phyloP scores from a whole-genome alignment of 441 rosid species.

The Aleurites moluccanus region DNA sequence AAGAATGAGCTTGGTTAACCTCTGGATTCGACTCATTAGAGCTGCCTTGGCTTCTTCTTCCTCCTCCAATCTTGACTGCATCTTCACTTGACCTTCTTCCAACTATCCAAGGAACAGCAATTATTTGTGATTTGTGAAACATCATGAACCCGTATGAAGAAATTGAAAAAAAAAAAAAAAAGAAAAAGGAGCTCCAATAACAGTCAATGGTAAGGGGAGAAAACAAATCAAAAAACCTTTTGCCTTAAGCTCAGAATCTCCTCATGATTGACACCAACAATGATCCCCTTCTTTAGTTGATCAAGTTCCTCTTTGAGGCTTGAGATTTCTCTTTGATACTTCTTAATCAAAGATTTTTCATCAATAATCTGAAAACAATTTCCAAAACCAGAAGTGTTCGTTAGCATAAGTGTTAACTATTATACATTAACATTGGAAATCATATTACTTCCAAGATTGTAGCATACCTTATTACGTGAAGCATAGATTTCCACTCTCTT shows the following conservation, averaged over 20 bases:
- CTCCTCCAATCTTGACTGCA: slow-evolving; percentile 99
- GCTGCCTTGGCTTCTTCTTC: slow-evolving; percentile 99
- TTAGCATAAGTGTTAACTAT: slow-evolving; percentile 14
- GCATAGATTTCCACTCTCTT: slow-evolving; percentile 97
- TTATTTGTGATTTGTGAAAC: slow-evolving; percentile 1
- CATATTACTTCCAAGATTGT: slow-evolving; percentile 15
- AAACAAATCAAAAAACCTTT: slow-evolving; percentile 54
- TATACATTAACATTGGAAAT: neutral
- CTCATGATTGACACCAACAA: slow-evolving; percentile 87
- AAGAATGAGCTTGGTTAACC: slow-evolving; percentile 96
- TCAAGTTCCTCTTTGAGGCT: slow-evolving; percentile 87
- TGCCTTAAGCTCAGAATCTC: slow-evolving; percentile 89
- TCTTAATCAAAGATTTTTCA: slow-evolving; percentile 96
- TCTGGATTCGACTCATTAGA: slow-evolving; percentile 98
- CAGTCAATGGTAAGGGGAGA: neutral
- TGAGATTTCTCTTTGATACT: slow-evolving; percentile 96
- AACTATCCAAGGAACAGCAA: slow-evolving; percentile 44
- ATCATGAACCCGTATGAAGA: neutral
- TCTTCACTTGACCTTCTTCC: slow-evolving; percentile 99
- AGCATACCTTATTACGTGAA: slow-evolving; percentile 89
- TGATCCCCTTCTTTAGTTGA: slow-evolving; percentile 78
- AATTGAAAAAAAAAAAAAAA: neutral
- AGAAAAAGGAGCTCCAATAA: neutral
- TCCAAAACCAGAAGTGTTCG: slow-evolving; percentile 21
- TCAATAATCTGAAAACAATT: slow-evolving; percentile 74